A percentile compares a stretch with the other conserved stretches of the same genome.
These are phyloP conservation scores for Taxillus chinensis DNA, from an alignment of 164 flowering plant species.

Conservation along the genomic window DNA sequence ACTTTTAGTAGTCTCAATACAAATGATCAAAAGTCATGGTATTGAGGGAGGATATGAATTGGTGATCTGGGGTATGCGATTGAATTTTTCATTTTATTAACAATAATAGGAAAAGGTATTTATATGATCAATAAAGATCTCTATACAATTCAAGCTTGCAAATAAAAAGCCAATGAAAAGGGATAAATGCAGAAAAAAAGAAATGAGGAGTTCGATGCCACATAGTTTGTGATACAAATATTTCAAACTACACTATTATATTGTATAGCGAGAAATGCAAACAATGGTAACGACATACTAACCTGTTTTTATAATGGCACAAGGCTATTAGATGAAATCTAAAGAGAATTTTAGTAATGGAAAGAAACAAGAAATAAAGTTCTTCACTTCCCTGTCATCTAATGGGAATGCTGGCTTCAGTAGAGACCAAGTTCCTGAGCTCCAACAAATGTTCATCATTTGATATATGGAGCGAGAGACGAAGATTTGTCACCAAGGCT, in stretches of 20 bases:
- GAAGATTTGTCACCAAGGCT: conserved; percentile 72
- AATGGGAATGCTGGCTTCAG: conserved; percentile 24
- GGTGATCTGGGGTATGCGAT: neutral
- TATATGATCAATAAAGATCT: neutral
- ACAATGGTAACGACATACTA: conserved; percentile 13
- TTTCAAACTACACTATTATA: conserved; percentile 15
- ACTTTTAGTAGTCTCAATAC: neutral
- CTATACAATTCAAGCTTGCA: neutral
- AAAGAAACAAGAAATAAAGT: conserved; percentile 1
- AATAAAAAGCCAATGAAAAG: neutral
- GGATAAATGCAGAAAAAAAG: conserved; percentile 5
- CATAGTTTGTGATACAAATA: conserved; percentile 22
- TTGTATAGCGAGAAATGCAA: conserved; percentile 12
- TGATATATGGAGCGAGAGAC: conserved; percentile 70
- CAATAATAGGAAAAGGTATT: neutral
- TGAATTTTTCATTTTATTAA: no score
- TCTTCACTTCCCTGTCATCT: conserved; percentile 14
- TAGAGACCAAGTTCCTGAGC: conserved; percentile 66
- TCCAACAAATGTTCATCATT: conserved; percentile 89
- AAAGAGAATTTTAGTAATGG: conserved; percentile 7
- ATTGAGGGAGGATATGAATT: neutral
- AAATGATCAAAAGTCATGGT: neutral
- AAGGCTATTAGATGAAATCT: conserved; percentile 8
- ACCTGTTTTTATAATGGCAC: conserved; percentile 23
- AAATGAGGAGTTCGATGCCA: conserved; percentile 17